Evolutionary conservation across 257 asterid genomes (phyloP), one percentile per base, ranked within the genome.

Genomic region (Coffea eugenioides): DNA sequence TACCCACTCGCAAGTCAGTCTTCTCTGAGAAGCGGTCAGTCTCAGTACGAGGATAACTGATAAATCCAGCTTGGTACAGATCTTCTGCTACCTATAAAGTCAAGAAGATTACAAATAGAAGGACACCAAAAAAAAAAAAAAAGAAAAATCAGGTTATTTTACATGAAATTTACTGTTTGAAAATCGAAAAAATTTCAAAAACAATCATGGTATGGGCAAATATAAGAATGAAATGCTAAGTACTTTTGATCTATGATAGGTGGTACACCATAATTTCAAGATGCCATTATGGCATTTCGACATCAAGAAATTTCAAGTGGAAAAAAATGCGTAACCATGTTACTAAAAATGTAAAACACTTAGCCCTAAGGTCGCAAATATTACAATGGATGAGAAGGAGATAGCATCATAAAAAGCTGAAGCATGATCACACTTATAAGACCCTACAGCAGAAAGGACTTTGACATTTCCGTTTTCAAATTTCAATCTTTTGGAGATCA

Each of bases 31-130:
- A 95, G 89, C 90, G 13, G 72, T 95, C 99, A 71, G 99, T 95
- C 90, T 95, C 99, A 34, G 99, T 95, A 69, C 99, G 99, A 80
- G 99, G 99, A 88, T 95, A 95, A 85, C 99, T 95, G 83, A 95
- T 95, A 83, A 95, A 95, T 85, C 98, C 99, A 83, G 97, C 87
- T 84, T 95, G 98, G 83, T 95, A 95, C 52, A 95, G 86, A 88
- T 95, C 99, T 91, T 95, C 99, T 41, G 99, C 98, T 76, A 95
- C 99, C 99, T 95, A 76, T 39, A 79, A 82, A 69, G 41, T 75
- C 56, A 77, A 80, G 5, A 79, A 49, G 83, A 46, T 68, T 64
- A 71, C 69, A 69, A 14, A 52, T 69, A 12, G 41, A 45, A n/a
- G 18, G 62, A 67, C 18, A 27, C 3, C 6, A 41, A 20, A 39